Percentiles rank a stretch among this genome's conserved stretches.
phyloP scores from a whole-genome alignment of 2,329 filamentous ascomycete species.

The Talaromyces piceae region DNA sequence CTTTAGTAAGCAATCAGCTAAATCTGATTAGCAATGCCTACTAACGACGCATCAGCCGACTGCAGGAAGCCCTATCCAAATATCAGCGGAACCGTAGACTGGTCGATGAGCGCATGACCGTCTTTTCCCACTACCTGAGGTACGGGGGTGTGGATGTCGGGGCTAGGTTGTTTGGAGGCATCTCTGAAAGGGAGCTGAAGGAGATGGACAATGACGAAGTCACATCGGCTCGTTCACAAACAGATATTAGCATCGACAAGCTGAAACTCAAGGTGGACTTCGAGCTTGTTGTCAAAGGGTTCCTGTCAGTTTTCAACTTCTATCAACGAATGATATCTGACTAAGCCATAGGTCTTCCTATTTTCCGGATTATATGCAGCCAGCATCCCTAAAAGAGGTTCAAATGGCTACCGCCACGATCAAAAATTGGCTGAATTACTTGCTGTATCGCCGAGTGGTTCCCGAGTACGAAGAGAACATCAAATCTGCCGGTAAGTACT shows the following conservation, averaged over 20 bases:
- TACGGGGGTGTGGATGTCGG: conserved; percentile 70
- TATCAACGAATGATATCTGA: neutral
- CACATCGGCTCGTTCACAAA: conserved; percentile 52
- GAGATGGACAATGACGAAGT: conserved; percentile 58
- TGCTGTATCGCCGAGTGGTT: conserved; percentile 77
- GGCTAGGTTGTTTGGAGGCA: conserved; percentile 55
- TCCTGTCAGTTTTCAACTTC: conserved; percentile 51
- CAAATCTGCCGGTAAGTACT: conserved; percentile 57
- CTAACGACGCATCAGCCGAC: conserved; percentile 50
- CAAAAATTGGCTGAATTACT: conserved; percentile 80
- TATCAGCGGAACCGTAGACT: conserved; percentile 73
- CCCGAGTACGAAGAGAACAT: conserved; percentile 69
- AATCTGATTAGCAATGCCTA: neutral
- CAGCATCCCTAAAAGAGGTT: conserved; percentile 48
- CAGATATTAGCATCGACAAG: conserved; percentile 44
- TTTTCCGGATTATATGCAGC: conserved; percentile 51
- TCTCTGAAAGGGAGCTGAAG: conserved; percentile 56
- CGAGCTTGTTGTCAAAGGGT: conserved; percentile 65
- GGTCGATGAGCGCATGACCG: conserved; percentile 49
- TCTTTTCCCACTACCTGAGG: conserved; percentile 74
- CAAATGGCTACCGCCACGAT: conserved; percentile 60
- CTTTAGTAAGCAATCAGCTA: conserved; percentile 43
- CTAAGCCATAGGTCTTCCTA: conserved; percentile 44
- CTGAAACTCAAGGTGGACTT: conserved; percentile 75
- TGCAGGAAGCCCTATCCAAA: conserved; percentile 76